A percentile compares a stretch with the other conserved stretches of the same genome.
Conservation (phyloP, 805 yeast genomes). For the Schwanniomyces polymorphus region DNA sequence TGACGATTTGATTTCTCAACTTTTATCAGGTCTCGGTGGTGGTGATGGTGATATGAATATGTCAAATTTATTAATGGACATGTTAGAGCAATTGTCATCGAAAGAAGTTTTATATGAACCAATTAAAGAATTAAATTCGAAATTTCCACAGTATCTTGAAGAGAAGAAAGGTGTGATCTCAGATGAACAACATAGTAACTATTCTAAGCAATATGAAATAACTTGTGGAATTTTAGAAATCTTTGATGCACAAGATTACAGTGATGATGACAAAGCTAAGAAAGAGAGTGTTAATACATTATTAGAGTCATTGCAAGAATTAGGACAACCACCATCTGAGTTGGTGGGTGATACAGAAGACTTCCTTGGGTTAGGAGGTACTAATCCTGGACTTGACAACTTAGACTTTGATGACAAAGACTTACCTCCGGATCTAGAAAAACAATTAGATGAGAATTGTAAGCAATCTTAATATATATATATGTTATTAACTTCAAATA, state of each 20-base stretch:
- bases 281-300: slow-evolving; percentile 55
- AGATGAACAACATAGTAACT: slow-evolving; percentile 51
- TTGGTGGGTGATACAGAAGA: slow-evolving; percentile 59
- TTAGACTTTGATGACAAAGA: slow-evolving; percentile 53
- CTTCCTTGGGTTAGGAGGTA: slow-evolving; percentile 45
- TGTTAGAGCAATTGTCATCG: slow-evolving; percentile 79
- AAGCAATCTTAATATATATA: slow-evolving; percentile 33
- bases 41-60: slow-evolving; percentile 55
- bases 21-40: slow-evolving; percentile 51
- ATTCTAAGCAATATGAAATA: slow-evolving; percentile 59
- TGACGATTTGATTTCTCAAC: slow-evolving; percentile 60
- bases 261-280: slow-evolving; percentile 44
- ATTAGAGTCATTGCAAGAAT: slow-evolving; percentile 67
- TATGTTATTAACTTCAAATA: slow-evolving; percentile 6
- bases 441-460: slow-evolving; percentile 59
- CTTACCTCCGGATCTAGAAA: slow-evolving; percentile 52
- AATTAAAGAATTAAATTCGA: slow-evolving; percentile 71
- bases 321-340: slow-evolving; percentile 82
- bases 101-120: slow-evolving; percentile 89
- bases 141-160: slow-evolving; percentile 70
- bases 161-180: slow-evolving; percentile 47
- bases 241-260: slow-evolving; percentile 66
- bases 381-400: slow-evolving; percentile 28
- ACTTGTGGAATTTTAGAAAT: slow-evolving; percentile 60
- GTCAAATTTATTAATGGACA: slow-evolving; percentile 62